Conservation (phyloP, 352 stramenopile genomes). For the Globisporangium apiculatum region DNA sequence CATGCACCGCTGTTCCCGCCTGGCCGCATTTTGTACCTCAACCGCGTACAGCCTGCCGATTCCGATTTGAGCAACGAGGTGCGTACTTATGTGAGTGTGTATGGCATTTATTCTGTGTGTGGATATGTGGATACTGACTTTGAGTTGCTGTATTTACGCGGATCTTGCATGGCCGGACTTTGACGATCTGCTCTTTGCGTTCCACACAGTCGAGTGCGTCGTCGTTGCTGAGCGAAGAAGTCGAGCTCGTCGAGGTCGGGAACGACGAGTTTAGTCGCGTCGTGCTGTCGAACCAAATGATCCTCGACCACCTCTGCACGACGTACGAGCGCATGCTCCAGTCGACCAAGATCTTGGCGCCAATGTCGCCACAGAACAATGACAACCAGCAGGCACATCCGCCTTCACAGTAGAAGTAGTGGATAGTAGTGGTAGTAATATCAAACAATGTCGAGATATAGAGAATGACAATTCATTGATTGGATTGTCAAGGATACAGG, state of each 20-base stretch:
- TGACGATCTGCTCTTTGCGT: no score
- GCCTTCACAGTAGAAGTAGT: not conserved
- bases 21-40: conserved; percentile 65
- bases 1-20: conserved; percentile 65
- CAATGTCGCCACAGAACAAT: not conserved
- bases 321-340: conserved; percentile 66
- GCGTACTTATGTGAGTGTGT: no score
- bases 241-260: conserved; percentile 60
- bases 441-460: no score
- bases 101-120: no score
- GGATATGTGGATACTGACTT: not conserved
- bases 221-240: conserved; percentile 1
- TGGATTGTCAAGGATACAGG: no score
- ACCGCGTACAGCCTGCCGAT: conserved; percentile 18
- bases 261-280: conserved; percentile 68
- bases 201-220: not conserved
- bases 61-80: not conserved
- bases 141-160: not conserved
- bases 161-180: no score
- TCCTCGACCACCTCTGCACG: conserved; percentile 81
- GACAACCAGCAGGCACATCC: not conserved
- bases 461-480: no score
- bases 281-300: conserved; percentile 77
- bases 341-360: conserved; percentile 9
- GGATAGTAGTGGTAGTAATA: not conserved